phyloP scores from a whole-genome alignment of 2,329 filamentous ascomycete species.

The Monosporascus sp. region DNA sequence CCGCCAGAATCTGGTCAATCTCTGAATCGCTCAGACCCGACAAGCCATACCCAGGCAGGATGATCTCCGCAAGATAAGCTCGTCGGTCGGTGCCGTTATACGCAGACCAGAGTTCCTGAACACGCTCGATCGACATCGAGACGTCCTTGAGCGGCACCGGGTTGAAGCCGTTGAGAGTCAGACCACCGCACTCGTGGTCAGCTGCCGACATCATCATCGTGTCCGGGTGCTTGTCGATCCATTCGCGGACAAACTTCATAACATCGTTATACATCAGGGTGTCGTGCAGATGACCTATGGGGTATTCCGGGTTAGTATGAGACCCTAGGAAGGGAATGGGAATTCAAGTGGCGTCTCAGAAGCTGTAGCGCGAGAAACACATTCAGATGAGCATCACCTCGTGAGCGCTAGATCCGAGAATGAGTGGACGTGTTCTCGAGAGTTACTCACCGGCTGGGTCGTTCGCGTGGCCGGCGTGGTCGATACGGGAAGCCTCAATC shows the following conservation, averaged over 20 bases:
- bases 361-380: too few relatives aligned
- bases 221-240: constrained; percentile 34
- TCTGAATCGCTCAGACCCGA: constrained; percentile 23
- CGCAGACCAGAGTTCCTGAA: constrained; percentile 19
- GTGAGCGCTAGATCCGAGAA: too few relatives aligned
- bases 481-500: constrained; percentile 33
- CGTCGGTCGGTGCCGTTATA: constrained; percentile 27
- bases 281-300: constrained; percentile 41
- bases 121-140: constrained; percentile 26
- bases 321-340: too few relatives aligned
- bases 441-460: constrained; percentile 35
- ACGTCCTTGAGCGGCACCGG: constrained; percentile 26
- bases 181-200: constrained; percentile 35
- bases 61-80: constrained; percentile 21
- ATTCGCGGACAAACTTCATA: constrained; percentile 30
- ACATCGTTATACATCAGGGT: constrained; percentile 35
- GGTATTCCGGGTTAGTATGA: background rate
- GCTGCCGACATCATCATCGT: constrained; percentile 35
- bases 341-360: too few relatives aligned
- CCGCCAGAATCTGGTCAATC: constrained; percentile 22
- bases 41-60: constrained; percentile 28
- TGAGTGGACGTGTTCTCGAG: too few relatives aligned
- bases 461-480: constrained; percentile 42
- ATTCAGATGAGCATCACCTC: too few relatives aligned
- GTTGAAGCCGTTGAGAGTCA: constrained; percentile 33